Base-by-base conservation (phyloP, 768 basidiomycete species). In the Xerocomus spinulosus region DNA sequence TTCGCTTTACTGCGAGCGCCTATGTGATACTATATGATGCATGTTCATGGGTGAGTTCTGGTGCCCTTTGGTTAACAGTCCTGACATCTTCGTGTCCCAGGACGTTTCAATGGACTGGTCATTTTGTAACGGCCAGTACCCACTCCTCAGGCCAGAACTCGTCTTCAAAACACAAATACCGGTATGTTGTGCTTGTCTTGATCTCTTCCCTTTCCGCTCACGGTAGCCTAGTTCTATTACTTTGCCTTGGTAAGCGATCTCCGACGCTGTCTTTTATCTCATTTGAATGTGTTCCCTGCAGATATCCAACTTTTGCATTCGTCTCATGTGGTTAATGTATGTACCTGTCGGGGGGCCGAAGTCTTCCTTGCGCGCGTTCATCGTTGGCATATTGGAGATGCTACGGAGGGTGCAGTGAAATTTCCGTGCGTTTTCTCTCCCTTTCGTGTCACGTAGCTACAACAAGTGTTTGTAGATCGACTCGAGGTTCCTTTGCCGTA, bases 81-180 rank as follows among this genome's bases (percentile, higher is more conserved):
- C 7, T 36, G 9, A 36, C 30, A 26, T 21, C n/a, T 7, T 4
- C 46, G 28, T n/a, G 29, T 34, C 30, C 33, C 54, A 89, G 91
- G 92, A 95, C 61, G 68, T 92, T 26, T 62, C 88, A n/a, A 89
- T 95, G 82, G 93, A 97, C 64, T 97, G 94, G 93, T 92, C 90
- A 0, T 58, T 98, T 23, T 70, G 89, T 26, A 73, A 73, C 44
- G 71, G 73, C 3, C 71, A 59, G 50, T 73, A 85, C 54, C 76
- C 70, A 12, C 68, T 89, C 28, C 75, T 98, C 1, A 79, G 94
- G 13, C 63, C 70, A 3, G 89, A 95, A 36, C 68, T 94, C 26
- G 70, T 91, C 3, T 96, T 93, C 64, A 71, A 77, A 3, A 76
- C 82, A 43, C 60, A 78, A 35, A 71, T 83, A 53, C 74, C 76